Base-by-base conservation (phyloP, 257 asterid genomes). In the Ilex asprella region DNA sequence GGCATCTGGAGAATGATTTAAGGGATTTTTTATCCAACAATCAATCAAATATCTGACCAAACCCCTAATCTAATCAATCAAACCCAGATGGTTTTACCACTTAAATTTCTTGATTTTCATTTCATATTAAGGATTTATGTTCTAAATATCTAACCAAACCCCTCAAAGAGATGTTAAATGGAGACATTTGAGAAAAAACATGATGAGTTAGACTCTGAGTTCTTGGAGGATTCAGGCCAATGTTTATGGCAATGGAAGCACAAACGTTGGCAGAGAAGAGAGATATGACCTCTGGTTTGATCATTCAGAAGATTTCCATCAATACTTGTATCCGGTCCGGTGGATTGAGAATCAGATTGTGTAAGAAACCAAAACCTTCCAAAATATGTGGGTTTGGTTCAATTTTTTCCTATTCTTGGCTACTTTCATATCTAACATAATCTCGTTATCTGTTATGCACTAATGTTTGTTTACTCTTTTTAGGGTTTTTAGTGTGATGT, bases 141-240 rank as follows among this genome's bases (percentile, higher is more conserved):
- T 35, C 7, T 35, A 35, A 35, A 35, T 35, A 35, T 35, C 3
- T 35, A 7, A 35, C 7, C 7, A 35, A 35, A 2, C 41, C 41
- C 41, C 41, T 35, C 41, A 35, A 3, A 2, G 81, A 89, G 97
- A 82, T 87, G 97, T 89, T 95, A 15, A 89, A 89, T 59, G 89
- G 75, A 11, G 95, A 84, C 74, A 61, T 77, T 74, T 56, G 90
- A 84, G 76, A 84, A 89, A 75, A 89, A 84, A 79, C 97, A 89
- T 27, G 97, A 89, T 39, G 97, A 89, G 66, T 70, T 89, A 16
- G 97, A 89, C 61, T 84, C 87, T 21, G 97, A 89, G 76, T 87
- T 89, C 81, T 14, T 89, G 95, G 95, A 85, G 95, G 63, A 77
- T 89, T 46, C 95, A 89, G 76, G 87, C 97, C 10, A 89, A 89